Percentiles rank a stretch among this genome's conserved stretches.
Evolutionary conservation across 768 basidiomycete species (phyloP).

Genomic region (Ramaria sp.): DNA sequence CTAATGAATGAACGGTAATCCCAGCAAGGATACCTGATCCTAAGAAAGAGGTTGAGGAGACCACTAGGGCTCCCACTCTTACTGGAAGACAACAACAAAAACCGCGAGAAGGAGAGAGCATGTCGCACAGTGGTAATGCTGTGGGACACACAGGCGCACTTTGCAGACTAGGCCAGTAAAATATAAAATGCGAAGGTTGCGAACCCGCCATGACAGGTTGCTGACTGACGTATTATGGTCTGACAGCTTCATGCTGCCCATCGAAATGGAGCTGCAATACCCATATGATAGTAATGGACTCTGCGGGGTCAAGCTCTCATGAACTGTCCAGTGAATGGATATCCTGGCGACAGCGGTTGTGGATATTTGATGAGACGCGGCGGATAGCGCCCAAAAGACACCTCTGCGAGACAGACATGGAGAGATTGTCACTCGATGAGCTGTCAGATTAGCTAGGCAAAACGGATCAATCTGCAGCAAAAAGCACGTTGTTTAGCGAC

Average conservation of each 20-base stretch:
- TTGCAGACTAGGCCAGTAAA: not conserved
- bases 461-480: not conserved
- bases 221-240: not conserved
- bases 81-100: slow-evolving; percentile 5
- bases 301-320: not conserved
- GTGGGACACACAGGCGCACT: not conserved
- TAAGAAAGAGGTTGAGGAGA: not conserved
- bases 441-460: not conserved
- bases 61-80: slow-evolving; percentile 5
- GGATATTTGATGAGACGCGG: not conserved
- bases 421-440: not conserved
- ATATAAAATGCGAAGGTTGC: not conserved
- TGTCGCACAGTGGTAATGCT: not conserved
- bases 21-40: slow-evolving; percentile 3
- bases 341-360: not conserved
- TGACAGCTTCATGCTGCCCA: not conserved
- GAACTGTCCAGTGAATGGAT: not conserved
- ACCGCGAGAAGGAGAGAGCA: slow-evolving; percentile 2
- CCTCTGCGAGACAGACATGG: not conserved
- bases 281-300: not conserved
- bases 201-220: not conserved
- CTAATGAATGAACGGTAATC: not conserved
- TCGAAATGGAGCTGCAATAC: not conserved
- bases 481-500: too few relatives aligned
- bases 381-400: not conserved